Percentiles rank a stretch among this genome's conserved stretches.
Conservation (phyloP, 2,329 filamentous ascomycete species). For the Teratosphaeria gauchensis region DNA sequence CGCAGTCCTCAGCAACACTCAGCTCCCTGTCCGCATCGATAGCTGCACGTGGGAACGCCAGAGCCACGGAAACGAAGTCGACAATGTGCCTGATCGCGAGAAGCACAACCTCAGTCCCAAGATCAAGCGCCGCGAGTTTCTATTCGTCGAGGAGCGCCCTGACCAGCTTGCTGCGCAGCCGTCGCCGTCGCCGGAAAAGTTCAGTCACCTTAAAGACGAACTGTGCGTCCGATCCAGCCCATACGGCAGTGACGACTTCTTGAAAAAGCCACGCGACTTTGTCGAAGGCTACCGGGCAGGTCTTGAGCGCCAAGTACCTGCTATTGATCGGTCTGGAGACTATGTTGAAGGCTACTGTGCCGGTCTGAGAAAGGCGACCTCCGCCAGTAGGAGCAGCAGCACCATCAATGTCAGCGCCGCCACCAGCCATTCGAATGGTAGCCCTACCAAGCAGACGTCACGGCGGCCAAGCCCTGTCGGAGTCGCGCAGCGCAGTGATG, state of each 20-base stretch:
- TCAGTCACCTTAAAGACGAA: conserved; percentile 6
- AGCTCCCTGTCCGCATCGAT: not conserved
- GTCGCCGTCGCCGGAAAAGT: conserved; percentile 11
- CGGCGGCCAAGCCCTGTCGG: conserved; percentile 17
- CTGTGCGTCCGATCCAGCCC: conserved; percentile 5
- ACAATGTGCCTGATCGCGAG: conserved; percentile 7
- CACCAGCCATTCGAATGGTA: conserved; percentile 11
- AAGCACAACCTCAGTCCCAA: conserved; percentile 14
- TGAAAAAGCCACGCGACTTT: conserved; percentile 20
- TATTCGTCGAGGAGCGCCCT: conserved; percentile 20
- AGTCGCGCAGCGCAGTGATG: not conserved
- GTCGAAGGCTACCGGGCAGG: conserved; percentile 25
- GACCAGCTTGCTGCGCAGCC: conserved; percentile 4
- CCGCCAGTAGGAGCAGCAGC: conserved; percentile 1
- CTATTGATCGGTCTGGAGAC: conserved; percentile 15
- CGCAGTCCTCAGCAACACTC: conserved; percentile 1
- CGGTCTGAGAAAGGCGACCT: conserved; percentile 20
- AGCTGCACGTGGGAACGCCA: conserved; percentile 1
- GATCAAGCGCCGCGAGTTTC: conserved; percentile 12
- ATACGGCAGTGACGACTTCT: conserved; percentile 12
- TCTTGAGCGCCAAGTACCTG: conserved; percentile 19
- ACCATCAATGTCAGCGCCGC: not conserved
- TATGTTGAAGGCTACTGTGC: conserved; percentile 27
- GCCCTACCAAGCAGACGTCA: conserved; percentile 14
- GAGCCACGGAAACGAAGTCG: not conserved